phyloP scores from a whole-genome alignment of 345 rosid species.

The Salix caprea region DNA sequence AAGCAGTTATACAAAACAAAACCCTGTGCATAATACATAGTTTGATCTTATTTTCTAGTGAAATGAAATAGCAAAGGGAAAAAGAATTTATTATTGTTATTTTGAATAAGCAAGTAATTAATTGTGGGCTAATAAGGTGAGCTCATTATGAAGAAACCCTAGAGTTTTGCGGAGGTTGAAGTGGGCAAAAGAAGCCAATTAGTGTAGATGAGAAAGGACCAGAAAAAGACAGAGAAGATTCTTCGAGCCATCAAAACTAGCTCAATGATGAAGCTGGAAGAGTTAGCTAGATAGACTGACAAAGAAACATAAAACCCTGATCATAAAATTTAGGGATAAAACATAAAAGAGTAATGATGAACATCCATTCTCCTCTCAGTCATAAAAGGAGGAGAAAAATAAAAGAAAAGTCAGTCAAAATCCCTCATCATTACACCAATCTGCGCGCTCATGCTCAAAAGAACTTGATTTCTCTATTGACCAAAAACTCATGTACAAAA shows the following conservation, averaged over 20 bases:
- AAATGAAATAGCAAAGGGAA: neutral
- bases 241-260: slow-evolving; percentile 37
- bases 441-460: slow-evolving; percentile 32
- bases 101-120: no score
- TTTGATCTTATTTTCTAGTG: neutral
- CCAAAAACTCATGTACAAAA: slow-evolving; percentile 10
- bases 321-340: slow-evolving; percentile 32
- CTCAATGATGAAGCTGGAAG: slow-evolving; percentile 39
- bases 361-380: slow-evolving; percentile 33
- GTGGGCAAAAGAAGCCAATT: slow-evolving; percentile 10
- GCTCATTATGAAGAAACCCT: slow-evolving; percentile 6
- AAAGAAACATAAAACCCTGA: slow-evolving; percentile 23
- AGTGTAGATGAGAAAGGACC: slow-evolving; percentile 15
- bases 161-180: neutral
- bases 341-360: slow-evolving; percentile 41
- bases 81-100: neutral
- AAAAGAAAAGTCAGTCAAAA: slow-evolving; percentile 34
- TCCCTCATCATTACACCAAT: slow-evolving; percentile 67
- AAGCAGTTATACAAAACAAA: neutral
- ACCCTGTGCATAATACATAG: neutral
- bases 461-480: slow-evolving; percentile 11
- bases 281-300: slow-evolving; percentile 30
- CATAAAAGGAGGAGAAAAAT: slow-evolving; percentile 16
- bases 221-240: slow-evolving; percentile 45
- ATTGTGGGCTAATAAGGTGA: no score